Conservation (phyloP, 768 basidiomycete genomes). For the Rhodotorula kratochvilovae region DNA sequence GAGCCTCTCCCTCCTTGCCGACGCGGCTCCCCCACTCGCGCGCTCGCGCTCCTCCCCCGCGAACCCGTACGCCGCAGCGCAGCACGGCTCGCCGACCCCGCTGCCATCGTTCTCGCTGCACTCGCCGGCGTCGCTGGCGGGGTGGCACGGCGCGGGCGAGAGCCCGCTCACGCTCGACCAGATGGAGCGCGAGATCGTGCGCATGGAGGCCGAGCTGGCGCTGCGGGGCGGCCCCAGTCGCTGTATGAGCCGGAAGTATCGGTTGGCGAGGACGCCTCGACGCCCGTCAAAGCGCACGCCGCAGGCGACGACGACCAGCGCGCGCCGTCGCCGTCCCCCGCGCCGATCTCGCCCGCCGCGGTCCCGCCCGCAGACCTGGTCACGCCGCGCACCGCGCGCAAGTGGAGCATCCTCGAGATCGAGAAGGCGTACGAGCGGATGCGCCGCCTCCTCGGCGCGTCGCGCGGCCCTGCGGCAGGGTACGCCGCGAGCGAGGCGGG, state of each 20-base stretch:
- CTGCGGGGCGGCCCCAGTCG: neutral
- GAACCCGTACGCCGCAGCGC: neutral
- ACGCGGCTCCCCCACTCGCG: too few relatives aligned
- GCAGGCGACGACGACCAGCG: neutral
- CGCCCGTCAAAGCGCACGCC: neutral
- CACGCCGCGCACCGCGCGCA: constrained; percentile 29
- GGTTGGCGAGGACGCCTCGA: neutral
- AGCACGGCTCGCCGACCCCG: neutral
- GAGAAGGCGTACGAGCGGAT: constrained; percentile 37
- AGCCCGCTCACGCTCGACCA: constrained; percentile 23
- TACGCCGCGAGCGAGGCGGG: neutral
- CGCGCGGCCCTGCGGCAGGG: neutral
- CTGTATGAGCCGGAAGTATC: neutral
- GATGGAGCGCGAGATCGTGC: constrained; percentile 34
- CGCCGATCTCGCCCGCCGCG: neutral
- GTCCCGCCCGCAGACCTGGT: neutral
- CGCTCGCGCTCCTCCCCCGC: neutral
- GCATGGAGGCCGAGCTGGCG: constrained; percentile 27
- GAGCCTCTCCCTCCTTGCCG: neutral
- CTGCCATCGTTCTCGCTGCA: too few relatives aligned
- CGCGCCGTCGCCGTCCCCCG: neutral
- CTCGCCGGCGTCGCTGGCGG: neutral
- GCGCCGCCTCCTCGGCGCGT: constrained; percentile 22
- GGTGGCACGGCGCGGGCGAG: neutral
- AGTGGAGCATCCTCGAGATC: constrained; percentile 37